Evolutionary conservation across 768 basidiomycete species (phyloP).

Genomic region (Paxillus rubicundulus): DNA sequence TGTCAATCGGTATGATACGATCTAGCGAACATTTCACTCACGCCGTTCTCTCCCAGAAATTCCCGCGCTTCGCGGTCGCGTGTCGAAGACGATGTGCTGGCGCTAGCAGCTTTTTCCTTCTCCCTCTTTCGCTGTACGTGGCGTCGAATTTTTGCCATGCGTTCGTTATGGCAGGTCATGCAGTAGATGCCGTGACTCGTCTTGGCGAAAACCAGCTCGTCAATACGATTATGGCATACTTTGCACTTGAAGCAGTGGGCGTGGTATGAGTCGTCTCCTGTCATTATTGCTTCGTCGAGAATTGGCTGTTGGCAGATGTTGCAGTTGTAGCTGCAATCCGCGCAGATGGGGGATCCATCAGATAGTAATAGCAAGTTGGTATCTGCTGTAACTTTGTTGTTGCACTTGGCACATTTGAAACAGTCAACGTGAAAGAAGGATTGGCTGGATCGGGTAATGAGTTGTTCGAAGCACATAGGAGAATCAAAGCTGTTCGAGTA

Average conservation of each 20-base stretch:
- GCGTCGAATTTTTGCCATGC: constrained; percentile 88
- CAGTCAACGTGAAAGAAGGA: constrained; percentile 94
- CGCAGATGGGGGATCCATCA: constrained; percentile 96
- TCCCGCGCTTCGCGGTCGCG: constrained; percentile 26
- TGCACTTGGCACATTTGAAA: constrained; percentile 97
- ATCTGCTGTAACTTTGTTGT: constrained; percentile 89
- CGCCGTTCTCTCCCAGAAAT: constrained; percentile 39
- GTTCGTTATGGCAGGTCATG: constrained; percentile 97
- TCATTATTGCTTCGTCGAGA: constrained; percentile 99
- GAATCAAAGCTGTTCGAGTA: neutral
- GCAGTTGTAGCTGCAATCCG: constrained; percentile 92
- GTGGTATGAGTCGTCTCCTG: constrained; percentile 97
- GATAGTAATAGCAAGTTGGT: constrained; percentile 96
- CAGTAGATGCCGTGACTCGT: constrained; percentile 98
- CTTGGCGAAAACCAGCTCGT: constrained; percentile 98
- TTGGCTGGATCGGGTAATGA: constrained; percentile 49
- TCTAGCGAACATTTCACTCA: constrained; percentile 27
- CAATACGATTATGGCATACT: constrained; percentile 90
- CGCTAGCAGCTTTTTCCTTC: constrained; percentile 44
- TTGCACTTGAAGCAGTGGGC: constrained; percentile 99
- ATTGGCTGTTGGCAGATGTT: constrained; percentile 93
- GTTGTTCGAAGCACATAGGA: constrained; percentile 6
- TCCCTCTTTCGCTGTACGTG: constrained; percentile 89
- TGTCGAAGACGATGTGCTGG: constrained; percentile 17
- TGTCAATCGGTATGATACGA: neutral